Conservation (phyloP, 2,329 filamentous ascomycete species). For the Monosporascus sp. region DNA sequence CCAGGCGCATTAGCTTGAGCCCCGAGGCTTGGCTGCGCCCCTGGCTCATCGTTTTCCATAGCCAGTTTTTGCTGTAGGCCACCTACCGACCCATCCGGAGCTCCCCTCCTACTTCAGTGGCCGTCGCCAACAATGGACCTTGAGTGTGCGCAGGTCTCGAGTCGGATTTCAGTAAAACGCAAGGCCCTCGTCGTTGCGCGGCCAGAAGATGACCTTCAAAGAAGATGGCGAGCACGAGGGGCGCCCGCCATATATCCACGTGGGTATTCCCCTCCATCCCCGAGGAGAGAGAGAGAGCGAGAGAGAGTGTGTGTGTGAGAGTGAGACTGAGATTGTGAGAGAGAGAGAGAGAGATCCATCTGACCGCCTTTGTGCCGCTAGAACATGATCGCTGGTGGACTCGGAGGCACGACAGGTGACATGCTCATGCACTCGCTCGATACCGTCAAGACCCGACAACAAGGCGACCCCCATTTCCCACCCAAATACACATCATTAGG, state of each 20-base stretch:
- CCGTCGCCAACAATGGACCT: slow-evolving; percentile 19
- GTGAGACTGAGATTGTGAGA: too few relatives aligned
- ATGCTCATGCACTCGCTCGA: slow-evolving; percentile 99
- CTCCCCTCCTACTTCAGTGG: slow-evolving; percentile 3
- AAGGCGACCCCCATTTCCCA: slow-evolving; percentile 89
- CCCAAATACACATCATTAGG: slow-evolving; percentile 89
- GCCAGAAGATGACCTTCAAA: slow-evolving; percentile 29
- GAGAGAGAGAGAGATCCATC: slow-evolving; percentile 2
- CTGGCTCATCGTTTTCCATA: neutral
- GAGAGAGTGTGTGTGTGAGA: too few relatives aligned
- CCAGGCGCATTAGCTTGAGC: neutral
- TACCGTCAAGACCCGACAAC: slow-evolving; percentile 96
- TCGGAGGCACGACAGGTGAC: slow-evolving; percentile 89
- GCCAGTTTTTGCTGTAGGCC: neutral
- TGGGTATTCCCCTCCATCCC: slow-evolving; percentile 32
- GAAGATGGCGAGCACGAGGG: slow-evolving; percentile 45
- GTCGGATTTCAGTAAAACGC: slow-evolving; percentile 13
- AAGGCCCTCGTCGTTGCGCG: slow-evolving; percentile 4
- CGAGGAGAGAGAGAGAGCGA: slow-evolving; percentile 1
- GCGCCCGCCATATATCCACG: slow-evolving; percentile 59
- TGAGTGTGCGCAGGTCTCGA: slow-evolving; percentile 13
- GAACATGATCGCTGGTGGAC: slow-evolving; percentile 92
- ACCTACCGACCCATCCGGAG: slow-evolving; percentile 8
- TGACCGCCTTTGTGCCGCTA: slow-evolving; percentile 31
- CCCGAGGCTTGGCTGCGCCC: neutral